Percentiles rank a stretch among this genome's conserved stretches.
These are phyloP conservation scores for Phytophthora fragariae DNA, from an alignment of 352 stramenopile genomes.

Conservation along the genomic window DNA sequence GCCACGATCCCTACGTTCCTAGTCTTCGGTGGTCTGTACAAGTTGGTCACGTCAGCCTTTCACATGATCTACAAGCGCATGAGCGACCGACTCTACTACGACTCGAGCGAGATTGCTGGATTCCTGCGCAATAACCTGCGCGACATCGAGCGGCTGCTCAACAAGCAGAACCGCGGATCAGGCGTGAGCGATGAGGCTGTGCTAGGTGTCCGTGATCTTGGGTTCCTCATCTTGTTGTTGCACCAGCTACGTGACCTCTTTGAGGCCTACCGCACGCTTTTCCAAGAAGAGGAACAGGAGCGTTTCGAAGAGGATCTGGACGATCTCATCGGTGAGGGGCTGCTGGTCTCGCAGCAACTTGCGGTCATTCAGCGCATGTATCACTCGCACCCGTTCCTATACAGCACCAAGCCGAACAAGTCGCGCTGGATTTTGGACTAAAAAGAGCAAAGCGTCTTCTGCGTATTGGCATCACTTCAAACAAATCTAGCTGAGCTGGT, in stretches of 20 bases:
- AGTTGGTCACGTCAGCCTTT: conserved; percentile 59
- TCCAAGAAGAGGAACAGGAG: conserved; percentile 82
- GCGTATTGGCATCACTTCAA: conserved; percentile 29
- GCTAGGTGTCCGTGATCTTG: conserved; percentile 72
- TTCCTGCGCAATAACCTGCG: conserved; percentile 84
- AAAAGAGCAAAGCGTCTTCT: conserved; percentile 22
- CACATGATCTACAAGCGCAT: conserved; percentile 80
- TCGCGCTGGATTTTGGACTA: conserved; percentile 67
- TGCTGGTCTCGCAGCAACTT: conserved; percentile 82
- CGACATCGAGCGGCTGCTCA: conserved; percentile 86
- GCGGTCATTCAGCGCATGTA: conserved; percentile 91
- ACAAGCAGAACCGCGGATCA: conserved; percentile 74
- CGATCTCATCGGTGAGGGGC: conserved; percentile 79
- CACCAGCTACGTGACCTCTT: conserved; percentile 83
- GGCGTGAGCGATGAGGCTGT: conserved; percentile 37
- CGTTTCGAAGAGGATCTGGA: conserved; percentile 86
- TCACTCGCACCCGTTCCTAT: conserved; percentile 83
- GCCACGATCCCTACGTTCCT: conserved; percentile 88
- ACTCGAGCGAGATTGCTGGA: conserved; percentile 73
- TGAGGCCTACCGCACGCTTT: conserved; percentile 71
- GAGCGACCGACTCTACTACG: conserved; percentile 83
- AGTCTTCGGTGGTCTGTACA: conserved; percentile 79
- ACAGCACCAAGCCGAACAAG: conserved; percentile 56
- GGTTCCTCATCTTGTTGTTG: conserved; percentile 75
- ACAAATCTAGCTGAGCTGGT: conserved; percentile 76